Percentiles rank a stretch among this genome's conserved stretches.
Evolutionary conservation across 352 stramenopile genomes (phyloP).

Genomic region (Phytophthora agathidicida): DNA sequence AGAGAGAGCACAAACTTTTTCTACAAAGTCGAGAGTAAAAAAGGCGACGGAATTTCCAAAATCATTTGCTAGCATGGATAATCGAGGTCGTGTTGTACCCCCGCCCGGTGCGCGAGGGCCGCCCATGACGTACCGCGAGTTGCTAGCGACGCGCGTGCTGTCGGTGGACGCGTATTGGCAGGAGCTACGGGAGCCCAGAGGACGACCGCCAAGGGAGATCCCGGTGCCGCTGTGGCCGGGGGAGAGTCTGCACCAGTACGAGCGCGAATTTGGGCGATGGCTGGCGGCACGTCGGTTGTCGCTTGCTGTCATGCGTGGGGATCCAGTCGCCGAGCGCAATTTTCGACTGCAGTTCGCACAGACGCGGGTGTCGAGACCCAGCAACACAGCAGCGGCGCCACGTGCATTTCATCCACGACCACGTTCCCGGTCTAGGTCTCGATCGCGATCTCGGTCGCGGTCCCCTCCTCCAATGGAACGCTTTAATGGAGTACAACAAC

Average conservation of each 20-base stretch:
- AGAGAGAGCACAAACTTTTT: too few relatives aligned
- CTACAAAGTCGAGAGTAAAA: constrained; percentile 1
- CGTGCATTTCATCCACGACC: constrained; percentile 2
- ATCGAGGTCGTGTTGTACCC: neutral
- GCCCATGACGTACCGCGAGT: constrained; percentile 11
- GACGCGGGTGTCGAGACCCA: constrained; percentile 14
- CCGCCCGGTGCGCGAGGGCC: neutral
- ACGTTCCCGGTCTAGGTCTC: constrained; percentile 9
- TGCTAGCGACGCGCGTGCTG: constrained; percentile 24
- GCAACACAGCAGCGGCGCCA: neutral
- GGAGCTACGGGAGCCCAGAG: constrained; percentile 12
- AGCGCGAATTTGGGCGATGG: constrained; percentile 33
- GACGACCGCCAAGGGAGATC: constrained; percentile 15
- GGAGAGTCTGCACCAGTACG: constrained; percentile 36
- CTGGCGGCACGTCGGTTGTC: constrained; percentile 14
- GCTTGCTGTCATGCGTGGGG: constrained; percentile 4
- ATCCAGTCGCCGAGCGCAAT: constrained; percentile 17
- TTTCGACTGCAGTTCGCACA: constrained; percentile 27
- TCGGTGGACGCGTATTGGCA: constrained; percentile 28
- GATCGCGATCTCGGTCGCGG: constrained; percentile 14
- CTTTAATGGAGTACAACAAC: constrained; percentile 2
- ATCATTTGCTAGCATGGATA: constrained; percentile 17
- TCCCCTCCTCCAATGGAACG: neutral
- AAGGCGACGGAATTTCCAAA: too few relatives aligned
- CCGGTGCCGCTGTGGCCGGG: constrained; percentile 39